These are phyloP conservation scores for Bryoerythrophyllum caledonicum DNA, from an alignment of 225 moss, liverwort and hornwort genomes.

Conservation along the genomic window DNA sequence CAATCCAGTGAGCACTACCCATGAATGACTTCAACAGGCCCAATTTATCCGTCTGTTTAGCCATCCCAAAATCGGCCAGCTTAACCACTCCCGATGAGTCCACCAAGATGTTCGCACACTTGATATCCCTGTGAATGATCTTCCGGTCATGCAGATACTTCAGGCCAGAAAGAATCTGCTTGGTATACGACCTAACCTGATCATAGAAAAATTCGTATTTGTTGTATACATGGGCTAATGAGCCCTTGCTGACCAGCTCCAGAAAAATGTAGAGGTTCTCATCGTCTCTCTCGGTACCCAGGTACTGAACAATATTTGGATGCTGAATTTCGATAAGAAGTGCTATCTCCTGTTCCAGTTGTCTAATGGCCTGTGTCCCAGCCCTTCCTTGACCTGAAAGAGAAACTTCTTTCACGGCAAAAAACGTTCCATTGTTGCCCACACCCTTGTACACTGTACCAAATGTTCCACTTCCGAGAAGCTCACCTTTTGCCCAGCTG, in stretches of 20 bases:
- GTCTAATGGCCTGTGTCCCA: slow-evolving; percentile 57
- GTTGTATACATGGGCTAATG: slow-evolving; percentile 89
- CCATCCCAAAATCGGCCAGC: slow-evolving; percentile 90
- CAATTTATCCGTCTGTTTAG: slow-evolving; percentile 54
- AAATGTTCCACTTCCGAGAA: slow-evolving; percentile 63
- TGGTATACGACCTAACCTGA: slow-evolving; percentile 78
- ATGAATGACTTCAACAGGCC: slow-evolving; percentile 62
- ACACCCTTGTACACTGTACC: slow-evolving; percentile 63
- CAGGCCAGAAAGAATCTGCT: slow-evolving; percentile 79
- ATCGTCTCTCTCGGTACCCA: slow-evolving; percentile 58
- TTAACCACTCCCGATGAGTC: slow-evolving; percentile 86
- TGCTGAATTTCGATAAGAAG: slow-evolving; percentile 66
- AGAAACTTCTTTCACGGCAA: slow-evolving; percentile 66
- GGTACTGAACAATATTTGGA: slow-evolving; percentile 66
- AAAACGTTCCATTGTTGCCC: slow-evolving; percentile 56
- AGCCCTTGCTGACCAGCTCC: slow-evolving; percentile 80
- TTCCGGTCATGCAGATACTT: slow-evolving; percentile 92
- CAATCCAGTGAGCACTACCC: slow-evolving; percentile 99
- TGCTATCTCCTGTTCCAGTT: slow-evolving; percentile 66
- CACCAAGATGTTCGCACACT: slow-evolving; percentile 95
- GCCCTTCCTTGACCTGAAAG: slow-evolving; percentile 47
- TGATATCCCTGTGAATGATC: slow-evolving; percentile 95
- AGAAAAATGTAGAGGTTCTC: slow-evolving; percentile 94
- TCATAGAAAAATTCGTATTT: slow-evolving; percentile 73
- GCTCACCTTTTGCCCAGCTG: slow-evolving; percentile 49